phyloP scores from a whole-genome alignment of 2,329 filamentous ascomycete genomes.

The Teratosphaeria gauchensis region DNA sequence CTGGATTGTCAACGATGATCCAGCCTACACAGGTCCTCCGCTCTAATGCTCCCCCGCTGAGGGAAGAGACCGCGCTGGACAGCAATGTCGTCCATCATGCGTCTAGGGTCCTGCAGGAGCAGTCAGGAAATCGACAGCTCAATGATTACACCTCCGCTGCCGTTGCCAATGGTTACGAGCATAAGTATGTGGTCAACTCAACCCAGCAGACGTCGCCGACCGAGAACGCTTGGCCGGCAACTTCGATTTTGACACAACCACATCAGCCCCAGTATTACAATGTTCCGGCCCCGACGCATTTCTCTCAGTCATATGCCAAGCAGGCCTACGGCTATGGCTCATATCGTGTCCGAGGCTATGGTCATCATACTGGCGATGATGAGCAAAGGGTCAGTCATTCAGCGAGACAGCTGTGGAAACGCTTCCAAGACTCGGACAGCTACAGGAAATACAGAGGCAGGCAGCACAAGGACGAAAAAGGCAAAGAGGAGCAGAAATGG shows the following conservation, averaged over 20 bases:
- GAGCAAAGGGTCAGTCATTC: slow-evolving; percentile 2
- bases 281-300: background rate
- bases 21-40: slow-evolving; percentile 32
- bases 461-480: slow-evolving; percentile 27
- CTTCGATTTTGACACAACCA: background rate
- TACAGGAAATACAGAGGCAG: slow-evolving; percentile 39
- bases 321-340: background rate
- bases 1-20: slow-evolving; percentile 18
- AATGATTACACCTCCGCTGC: slow-evolving; percentile 16
- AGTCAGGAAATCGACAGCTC: slow-evolving; percentile 31
- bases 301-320: background rate
- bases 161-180: slow-evolving; percentile 10
- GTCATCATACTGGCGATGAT: background rate
- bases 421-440: slow-evolving; percentile 27
- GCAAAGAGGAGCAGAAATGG: slow-evolving; percentile 32
- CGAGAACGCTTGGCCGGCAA: slow-evolving; percentile 12
- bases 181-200: slow-evolving; percentile 21
- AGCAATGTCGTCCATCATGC: slow-evolving; percentile 16
- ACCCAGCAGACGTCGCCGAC: slow-evolving; percentile 14
- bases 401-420: slow-evolving; percentile 17
- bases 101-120: slow-evolving; percentile 32
- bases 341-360: background rate
- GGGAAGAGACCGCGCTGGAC: slow-evolving; percentile 15
- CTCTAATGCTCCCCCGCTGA: slow-evolving; percentile 32
- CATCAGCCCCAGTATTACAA: background rate